phyloP scores from a whole-genome alignment of 176 grass and related monocot genomes.

The Triticum turgidum region DNA sequence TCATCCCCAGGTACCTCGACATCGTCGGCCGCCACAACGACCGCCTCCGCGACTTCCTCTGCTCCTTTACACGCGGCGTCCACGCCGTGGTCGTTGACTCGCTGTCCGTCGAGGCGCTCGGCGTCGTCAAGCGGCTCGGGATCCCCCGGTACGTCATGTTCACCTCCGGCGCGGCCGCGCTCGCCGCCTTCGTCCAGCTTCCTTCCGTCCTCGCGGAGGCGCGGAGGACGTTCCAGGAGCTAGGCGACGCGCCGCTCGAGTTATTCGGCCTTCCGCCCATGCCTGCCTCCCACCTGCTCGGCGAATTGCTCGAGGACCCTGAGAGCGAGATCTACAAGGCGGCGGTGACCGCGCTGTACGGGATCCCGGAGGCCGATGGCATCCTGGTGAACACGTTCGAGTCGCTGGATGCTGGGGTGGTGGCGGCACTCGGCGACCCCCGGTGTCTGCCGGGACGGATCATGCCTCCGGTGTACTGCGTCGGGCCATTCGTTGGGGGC shows the following conservation, averaged over 20 bases:
- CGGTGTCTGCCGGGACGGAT: background rate
- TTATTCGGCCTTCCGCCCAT: conserved; percentile 40
- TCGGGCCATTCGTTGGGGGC: conserved; percentile 37
- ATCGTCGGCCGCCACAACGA: conserved; percentile 26
- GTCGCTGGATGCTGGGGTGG: conserved; percentile 12
- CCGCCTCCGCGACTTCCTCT: conserved; percentile 23
- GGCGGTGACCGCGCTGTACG: background rate
- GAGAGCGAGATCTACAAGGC: background rate
- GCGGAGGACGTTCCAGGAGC: background rate
- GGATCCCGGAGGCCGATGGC: background rate
- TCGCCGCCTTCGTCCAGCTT: conserved; percentile 29
- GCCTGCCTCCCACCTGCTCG: conserved; percentile 22
- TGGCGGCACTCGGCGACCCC: conserved; percentile 17
- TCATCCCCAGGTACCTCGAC: background rate
- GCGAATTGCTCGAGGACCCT: background rate
- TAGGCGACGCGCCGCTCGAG: background rate
- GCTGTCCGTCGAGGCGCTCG: conserved; percentile 32
- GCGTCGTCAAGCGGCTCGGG: conserved; percentile 23
- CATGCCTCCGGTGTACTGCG: conserved; percentile 22
- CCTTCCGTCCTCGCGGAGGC: background rate
- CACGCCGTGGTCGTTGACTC: conserved; percentile 39
- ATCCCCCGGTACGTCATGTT: conserved; percentile 25
- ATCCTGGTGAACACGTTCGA: conserved; percentile 48
- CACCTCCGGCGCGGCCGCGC: conserved; percentile 20
- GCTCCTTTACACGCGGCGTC: conserved; percentile 1